These are phyloP conservation scores for Leptomonas pyrrhocoris DNA, from an alignment of 208 protist genomes.

Conservation along the genomic window DNA sequence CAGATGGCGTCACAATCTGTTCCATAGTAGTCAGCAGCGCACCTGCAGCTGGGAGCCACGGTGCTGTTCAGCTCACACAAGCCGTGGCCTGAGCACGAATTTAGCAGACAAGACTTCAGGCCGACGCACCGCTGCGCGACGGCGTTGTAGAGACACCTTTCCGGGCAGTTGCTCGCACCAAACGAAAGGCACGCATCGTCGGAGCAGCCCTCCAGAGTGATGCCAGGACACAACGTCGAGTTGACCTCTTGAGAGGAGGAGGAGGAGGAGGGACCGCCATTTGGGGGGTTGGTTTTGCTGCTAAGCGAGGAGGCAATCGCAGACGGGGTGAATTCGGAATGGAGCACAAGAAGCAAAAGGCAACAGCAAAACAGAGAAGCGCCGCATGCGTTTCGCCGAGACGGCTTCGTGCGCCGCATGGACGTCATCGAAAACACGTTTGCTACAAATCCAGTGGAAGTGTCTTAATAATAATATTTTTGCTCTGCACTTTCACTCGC, in stretches of 20 bases:
- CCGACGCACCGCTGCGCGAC: constrained; percentile 24
- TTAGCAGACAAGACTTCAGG: constrained; percentile 17
- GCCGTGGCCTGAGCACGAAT: constrained; percentile 40
- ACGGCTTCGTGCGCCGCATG: no score
- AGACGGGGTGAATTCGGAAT: not conserved
- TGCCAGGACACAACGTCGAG: constrained; percentile 25
- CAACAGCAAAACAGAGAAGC: no score
- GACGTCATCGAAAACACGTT: no score
- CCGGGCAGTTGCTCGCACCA: constrained; percentile 17
- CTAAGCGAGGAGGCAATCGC: not conserved
- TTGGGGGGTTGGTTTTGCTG: not conserved
- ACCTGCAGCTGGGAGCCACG: constrained; percentile 11
- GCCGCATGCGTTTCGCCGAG: no score
- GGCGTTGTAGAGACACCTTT: constrained; percentile 17
- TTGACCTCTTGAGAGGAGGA: not conserved
- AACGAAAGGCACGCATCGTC: constrained; percentile 25
- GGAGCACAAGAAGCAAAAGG: no score
- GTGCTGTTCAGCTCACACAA: constrained; percentile 21
- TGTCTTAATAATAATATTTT: no score
- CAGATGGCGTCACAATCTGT: constrained; percentile 27
- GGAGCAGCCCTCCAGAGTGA: constrained; percentile 21
- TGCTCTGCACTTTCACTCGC: no score
- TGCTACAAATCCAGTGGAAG: no score
- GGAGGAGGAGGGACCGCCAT: not conserved
- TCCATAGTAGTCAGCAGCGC: constrained; percentile 26